phyloP scores from a whole-genome alignment of 2,329 filamentous ascomycete genomes.

The Parafenestella ontariensis region DNA sequence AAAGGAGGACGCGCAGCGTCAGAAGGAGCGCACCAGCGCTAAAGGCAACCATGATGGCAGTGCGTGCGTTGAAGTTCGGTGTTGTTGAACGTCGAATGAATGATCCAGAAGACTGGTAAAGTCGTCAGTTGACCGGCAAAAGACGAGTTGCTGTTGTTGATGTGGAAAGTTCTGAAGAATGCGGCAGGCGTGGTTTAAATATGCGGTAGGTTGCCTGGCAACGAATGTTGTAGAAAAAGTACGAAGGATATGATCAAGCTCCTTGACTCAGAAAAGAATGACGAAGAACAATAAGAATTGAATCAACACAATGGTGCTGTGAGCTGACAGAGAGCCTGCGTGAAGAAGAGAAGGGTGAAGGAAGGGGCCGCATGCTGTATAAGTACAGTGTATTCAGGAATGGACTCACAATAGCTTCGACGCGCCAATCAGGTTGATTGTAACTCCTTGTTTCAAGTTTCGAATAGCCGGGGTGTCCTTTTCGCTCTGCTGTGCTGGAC shows the following conservation, averaged over 20 bases:
- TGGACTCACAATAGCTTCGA: slow-evolving; percentile 39
- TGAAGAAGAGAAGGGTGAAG: slow-evolving; percentile 30
- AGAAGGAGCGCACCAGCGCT: slow-evolving; percentile 47
- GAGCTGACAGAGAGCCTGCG: slow-evolving; percentile 42
- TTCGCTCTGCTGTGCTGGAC: slow-evolving; percentile 36
- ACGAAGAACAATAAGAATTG: slow-evolving; percentile 39
- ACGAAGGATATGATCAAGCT: slow-evolving; percentile 19
- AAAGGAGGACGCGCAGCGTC: slow-evolving; percentile 46
- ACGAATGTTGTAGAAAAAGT: slow-evolving; percentile 17
- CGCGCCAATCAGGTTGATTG: slow-evolving; percentile 39
- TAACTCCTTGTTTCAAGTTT: slow-evolving; percentile 48
- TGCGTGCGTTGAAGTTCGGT: slow-evolving; percentile 24
- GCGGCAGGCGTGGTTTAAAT: slow-evolving; percentile 12
- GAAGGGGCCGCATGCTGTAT: slow-evolving; percentile 34
- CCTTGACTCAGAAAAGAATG: slow-evolving; percentile 39
- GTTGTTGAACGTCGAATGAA: slow-evolving; percentile 18
- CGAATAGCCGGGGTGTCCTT: slow-evolving; percentile 33
- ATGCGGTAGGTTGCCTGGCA: slow-evolving; percentile 26
- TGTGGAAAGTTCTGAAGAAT: slow-evolving; percentile 12
- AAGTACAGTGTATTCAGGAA: slow-evolving; percentile 36
- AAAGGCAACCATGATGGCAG: slow-evolving; percentile 48
- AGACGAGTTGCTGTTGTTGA: slow-evolving; percentile 24
- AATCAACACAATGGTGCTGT: slow-evolving; percentile 37
- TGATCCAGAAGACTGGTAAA: slow-evolving; percentile 29
- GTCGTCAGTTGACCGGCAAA: slow-evolving; percentile 40